These are phyloP conservation scores for Aspergillus brunneoviolaceus DNA, from an alignment of 2,329 filamentous ascomycete genomes.

Conservation along the genomic window DNA sequence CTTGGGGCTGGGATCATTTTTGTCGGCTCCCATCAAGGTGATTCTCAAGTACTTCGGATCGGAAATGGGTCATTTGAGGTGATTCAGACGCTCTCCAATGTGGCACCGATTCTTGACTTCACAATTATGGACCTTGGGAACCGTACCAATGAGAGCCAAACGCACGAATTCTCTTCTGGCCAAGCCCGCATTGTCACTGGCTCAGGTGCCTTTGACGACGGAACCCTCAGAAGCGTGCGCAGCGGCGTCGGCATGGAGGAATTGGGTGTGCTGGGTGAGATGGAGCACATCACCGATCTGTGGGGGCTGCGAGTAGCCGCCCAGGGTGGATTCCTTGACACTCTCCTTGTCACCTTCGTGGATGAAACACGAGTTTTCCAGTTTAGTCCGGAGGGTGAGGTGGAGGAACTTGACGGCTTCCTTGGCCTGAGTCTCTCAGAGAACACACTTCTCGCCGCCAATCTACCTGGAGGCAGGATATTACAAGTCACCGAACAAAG, in stretches of 20 bases:
- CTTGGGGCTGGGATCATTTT: slow-evolving; percentile 69
- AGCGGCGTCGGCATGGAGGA: slow-evolving; percentile 94
- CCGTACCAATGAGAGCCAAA: slow-evolving; percentile 71
- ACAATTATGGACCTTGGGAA: slow-evolving; percentile 95
- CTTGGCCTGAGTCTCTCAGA: slow-evolving; percentile 67
- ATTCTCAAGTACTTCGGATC: slow-evolving; percentile 78
- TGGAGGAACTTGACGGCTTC: slow-evolving; percentile 82
- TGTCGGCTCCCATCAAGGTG: slow-evolving; percentile 87
- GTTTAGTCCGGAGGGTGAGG: slow-evolving; percentile 71
- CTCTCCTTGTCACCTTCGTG: slow-evolving; percentile 75
- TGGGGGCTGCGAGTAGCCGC: slow-evolving; percentile 63
- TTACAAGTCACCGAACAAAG: slow-evolving; percentile 72
- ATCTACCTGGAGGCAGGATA: slow-evolving; percentile 62
- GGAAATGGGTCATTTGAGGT: slow-evolving; percentile 62
- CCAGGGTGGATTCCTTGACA: slow-evolving; percentile 56
- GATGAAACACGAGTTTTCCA: slow-evolving; percentile 79
- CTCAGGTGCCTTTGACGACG: slow-evolving; percentile 85
- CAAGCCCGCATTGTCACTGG: slow-evolving; percentile 92
- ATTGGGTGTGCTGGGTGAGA: slow-evolving; percentile 74
- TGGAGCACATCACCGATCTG: slow-evolving; percentile 70
- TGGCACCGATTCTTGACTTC: slow-evolving; percentile 90
- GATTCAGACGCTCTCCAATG: slow-evolving; percentile 75
- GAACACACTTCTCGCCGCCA: slow-evolving; percentile 70
- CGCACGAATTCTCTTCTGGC: slow-evolving; percentile 90
- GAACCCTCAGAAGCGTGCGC: slow-evolving; percentile 82